phyloP scores from a whole-genome alignment of 305 asterid species.

The Fraxinus paxiana region DNA sequence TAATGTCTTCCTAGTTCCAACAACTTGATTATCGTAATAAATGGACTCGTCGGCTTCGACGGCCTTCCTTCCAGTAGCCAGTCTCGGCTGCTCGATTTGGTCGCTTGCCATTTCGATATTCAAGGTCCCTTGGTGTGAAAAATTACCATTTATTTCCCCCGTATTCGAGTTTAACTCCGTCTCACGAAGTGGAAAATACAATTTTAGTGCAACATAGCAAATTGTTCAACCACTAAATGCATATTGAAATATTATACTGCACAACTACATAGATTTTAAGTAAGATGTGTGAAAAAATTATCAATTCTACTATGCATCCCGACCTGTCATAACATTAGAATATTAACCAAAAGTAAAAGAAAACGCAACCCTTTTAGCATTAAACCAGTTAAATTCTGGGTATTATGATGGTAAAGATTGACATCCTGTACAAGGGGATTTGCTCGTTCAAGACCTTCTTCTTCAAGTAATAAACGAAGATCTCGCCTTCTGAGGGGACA shows the following conservation, averaged over 20 bases:
- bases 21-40: background rate
- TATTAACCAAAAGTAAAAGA: background rate
- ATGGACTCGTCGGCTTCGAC: background rate
- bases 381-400: background rate
- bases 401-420: background rate
- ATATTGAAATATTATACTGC: background rate
- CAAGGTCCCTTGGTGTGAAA: background rate
- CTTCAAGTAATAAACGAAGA: constrained; percentile 5
- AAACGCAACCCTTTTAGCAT: background rate
- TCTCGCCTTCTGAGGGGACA: constrained; percentile 10
- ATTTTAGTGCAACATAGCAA: too few relatives aligned
- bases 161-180: background rate
- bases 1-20: background rate
- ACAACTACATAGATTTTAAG: background rate
- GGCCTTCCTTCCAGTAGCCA: background rate
- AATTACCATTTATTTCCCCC: background rate
- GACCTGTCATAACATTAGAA: background rate
- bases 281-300: too few relatives aligned
- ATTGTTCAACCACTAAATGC: background rate
- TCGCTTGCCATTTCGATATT: background rate
- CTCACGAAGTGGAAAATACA: background rate
- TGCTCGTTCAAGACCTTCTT: background rate
- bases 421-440: background rate
- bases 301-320: background rate
- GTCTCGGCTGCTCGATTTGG: background rate